Evolutionary conservation across 2,329 filamentous ascomycete genomes (phyloP).

Genomic region (Colletotrichum brevisporum): DNA sequence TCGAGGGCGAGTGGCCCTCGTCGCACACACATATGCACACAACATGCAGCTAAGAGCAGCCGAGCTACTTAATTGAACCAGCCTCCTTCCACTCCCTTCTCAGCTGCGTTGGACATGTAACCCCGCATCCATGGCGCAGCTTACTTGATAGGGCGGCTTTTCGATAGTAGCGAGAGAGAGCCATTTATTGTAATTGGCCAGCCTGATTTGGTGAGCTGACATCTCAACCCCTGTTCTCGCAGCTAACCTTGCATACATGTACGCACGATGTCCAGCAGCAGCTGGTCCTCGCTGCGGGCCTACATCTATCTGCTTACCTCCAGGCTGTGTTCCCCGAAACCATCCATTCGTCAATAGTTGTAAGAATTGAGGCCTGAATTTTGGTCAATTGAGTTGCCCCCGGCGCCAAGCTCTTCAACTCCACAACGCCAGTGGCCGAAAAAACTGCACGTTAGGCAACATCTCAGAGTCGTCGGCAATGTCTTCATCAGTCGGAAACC

Average conservation of each 20-base stretch:
- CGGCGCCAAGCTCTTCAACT: neutral
- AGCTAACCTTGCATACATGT: neutral
- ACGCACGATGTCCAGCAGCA: neutral
- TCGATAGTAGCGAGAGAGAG: neutral
- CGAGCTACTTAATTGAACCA: neutral
- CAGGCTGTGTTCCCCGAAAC: neutral
- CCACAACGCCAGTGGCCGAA: neutral
- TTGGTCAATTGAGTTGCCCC: neutral
- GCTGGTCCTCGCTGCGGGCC: neutral
- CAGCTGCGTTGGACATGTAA: neutral
- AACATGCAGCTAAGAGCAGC: neutral
- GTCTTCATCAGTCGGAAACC: conserved; percentile 7
- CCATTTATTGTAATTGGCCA: conserved; percentile 1
- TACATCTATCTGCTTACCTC: neutral
- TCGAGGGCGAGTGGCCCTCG: neutral
- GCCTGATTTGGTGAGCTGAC: conserved; percentile 8
- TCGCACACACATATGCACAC: neutral
- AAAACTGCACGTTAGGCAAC: too few relatives aligned
- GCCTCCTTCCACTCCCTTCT: neutral
- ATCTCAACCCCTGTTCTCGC: neutral
- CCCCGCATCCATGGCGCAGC: neutral
- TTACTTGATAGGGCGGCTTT: neutral
- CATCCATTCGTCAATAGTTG: neutral
- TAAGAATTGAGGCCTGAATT: neutral
- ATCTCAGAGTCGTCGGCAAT: neutral